Percentiles rank a stretch among this genome's conserved stretches.
These are phyloP conservation scores for Russula ochroleuca DNA, from an alignment of 768 basidiomycete genomes.

Conservation along the genomic window DNA sequence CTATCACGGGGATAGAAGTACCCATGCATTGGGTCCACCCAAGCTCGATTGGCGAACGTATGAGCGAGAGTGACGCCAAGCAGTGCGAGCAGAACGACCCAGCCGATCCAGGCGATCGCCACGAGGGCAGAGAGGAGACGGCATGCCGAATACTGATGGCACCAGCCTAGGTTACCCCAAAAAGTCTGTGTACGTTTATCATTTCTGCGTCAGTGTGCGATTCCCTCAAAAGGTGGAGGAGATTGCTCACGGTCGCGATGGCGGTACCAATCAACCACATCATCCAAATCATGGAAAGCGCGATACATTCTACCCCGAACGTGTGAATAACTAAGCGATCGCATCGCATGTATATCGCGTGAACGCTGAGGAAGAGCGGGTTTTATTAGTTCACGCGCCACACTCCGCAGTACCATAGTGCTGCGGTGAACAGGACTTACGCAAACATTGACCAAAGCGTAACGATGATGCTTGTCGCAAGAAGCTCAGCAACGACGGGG, in stretches of 20 bases:
- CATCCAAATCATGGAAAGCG: constrained; percentile 59
- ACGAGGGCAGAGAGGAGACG: constrained; percentile 65
- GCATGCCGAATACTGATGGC: constrained; percentile 56
- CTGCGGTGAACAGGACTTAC: constrained; percentile 43
- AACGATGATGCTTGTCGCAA: constrained; percentile 57
- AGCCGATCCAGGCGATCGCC: constrained; percentile 73
- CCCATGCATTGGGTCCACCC: constrained; percentile 21
- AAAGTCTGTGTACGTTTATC: constrained; percentile 30
- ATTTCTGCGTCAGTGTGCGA: background rate
- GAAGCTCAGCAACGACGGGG: constrained; percentile 63
- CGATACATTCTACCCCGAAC: constrained; percentile 59
- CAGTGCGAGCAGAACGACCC: constrained; percentile 38
- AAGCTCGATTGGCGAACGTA: constrained; percentile 20
- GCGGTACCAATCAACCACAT: constrained; percentile 70
- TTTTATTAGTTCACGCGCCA: background rate
- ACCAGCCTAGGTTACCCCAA: constrained; percentile 66
- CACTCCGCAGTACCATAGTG: background rate
- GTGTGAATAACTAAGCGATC: constrained; percentile 56
- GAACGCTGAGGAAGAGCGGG: constrained; percentile 38
- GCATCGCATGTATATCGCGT: constrained; percentile 50
- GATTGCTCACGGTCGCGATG: constrained; percentile 52
- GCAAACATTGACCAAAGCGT: constrained; percentile 60
- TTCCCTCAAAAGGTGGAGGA: background rate
- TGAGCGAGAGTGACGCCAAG: constrained; percentile 32
- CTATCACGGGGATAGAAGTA: constrained; percentile 24